These are phyloP conservation scores for Oxytropis ochrocephala DNA, from an alignment of 306 rosid species.

Conservation along the genomic window DNA sequence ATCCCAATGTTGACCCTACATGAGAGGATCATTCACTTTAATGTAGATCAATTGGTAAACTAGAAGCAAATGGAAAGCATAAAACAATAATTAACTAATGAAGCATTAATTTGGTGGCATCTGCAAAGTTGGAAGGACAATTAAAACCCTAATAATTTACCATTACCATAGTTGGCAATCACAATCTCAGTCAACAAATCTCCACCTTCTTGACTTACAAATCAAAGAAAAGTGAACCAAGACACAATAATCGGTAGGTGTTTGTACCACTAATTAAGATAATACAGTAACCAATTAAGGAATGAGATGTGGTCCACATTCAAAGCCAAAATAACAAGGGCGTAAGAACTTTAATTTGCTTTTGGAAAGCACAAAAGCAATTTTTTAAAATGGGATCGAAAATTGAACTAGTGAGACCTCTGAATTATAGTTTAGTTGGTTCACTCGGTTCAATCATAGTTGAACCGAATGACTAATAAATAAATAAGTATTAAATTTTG, in stretches of 20 bases:
- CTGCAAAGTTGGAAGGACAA: neutral
- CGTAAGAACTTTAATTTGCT: conserved; percentile 22
- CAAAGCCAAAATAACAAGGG: conserved; percentile 25
- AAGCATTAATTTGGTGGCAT: conserved; percentile 12
- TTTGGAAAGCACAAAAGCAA: conserved; percentile 32
- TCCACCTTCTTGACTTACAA: neutral
- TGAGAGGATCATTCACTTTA: too few species aligned
- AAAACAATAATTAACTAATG: neutral
- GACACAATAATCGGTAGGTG: neutral
- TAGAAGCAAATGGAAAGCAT: neutral
- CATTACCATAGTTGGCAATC: conserved; percentile 1
- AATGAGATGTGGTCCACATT: conserved; percentile 14
- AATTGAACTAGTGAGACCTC: too few species aligned
- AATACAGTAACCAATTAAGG: conserved; percentile 1
- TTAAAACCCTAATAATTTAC: neutral
- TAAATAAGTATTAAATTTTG: too few species aligned
- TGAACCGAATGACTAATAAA: too few species aligned
- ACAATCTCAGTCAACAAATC: conserved; percentile 22
- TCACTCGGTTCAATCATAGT: too few species aligned
- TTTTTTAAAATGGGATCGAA: too few species aligned
- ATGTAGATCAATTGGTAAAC: too few species aligned
- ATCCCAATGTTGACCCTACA: too few species aligned
- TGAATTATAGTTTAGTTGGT: too few species aligned
- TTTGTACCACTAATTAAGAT: neutral
- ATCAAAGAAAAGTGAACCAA: neutral